phyloP scores from a whole-genome alignment of 192 early-diverging fungal species.

The Nowakowskiella sp. region DNA sequence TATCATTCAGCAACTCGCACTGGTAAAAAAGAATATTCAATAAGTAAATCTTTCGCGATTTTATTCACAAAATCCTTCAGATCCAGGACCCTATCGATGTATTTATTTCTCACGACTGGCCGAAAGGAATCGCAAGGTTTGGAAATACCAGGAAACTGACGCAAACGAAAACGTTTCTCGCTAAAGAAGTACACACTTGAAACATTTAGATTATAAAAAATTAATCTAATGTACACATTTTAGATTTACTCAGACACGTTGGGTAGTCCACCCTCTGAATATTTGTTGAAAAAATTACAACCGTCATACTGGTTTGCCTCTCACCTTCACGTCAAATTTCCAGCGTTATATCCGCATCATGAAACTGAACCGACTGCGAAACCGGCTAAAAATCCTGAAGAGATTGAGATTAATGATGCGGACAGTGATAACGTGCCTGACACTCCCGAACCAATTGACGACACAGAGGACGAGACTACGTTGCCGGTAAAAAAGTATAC shows the following conservation, averaged over 20 bases:
- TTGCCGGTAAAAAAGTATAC: constrained; percentile 34
- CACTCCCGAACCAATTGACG: constrained; percentile 1
- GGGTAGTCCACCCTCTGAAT: constrained; percentile 65
- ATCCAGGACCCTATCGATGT: constrained; percentile 73
- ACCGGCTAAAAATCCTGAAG: constrained; percentile 48
- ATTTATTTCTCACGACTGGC: constrained; percentile 96
- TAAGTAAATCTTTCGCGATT: neutral
- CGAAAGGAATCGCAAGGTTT: constrained; percentile 68
- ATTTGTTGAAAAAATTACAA: constrained; percentile 63
- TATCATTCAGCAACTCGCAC: constrained; percentile 69
- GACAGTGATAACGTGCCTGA: neutral
- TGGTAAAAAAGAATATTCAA: constrained; percentile 25
- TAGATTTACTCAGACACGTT: constrained; percentile 63
- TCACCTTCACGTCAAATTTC: constrained; percentile 88
- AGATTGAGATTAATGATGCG: constrained; percentile 44
- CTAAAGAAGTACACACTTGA: constrained; percentile 50
- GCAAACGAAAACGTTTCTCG: constrained; percentile 63
- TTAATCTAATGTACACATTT: neutral
- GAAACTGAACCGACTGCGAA: constrained; percentile 2
- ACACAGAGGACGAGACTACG: neutral
- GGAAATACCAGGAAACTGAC: constrained; percentile 63
- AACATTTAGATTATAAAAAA: constrained; percentile 3
- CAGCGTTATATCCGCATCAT: constrained; percentile 55
- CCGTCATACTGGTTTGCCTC: constrained; percentile 93
- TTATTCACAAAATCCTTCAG: constrained; percentile 23